Evolutionary conservation across 2,329 filamentous ascomycete genomes (phyloP).

Genomic region (Phoma herbarum): DNA sequence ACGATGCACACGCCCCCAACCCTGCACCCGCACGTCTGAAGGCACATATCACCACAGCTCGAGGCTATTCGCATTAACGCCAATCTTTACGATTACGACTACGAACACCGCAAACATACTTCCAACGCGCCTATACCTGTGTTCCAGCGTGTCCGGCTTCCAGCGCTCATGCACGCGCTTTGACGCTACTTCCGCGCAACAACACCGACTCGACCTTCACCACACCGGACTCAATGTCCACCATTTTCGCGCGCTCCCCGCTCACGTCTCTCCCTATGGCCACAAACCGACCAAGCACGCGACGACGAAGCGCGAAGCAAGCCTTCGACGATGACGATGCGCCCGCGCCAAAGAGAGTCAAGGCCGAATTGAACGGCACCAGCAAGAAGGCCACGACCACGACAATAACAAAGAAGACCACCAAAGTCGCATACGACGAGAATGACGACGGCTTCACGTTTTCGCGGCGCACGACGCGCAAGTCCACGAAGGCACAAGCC

Average conservation of each 20-base stretch:
- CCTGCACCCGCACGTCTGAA: constrained; percentile 38
- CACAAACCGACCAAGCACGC: constrained; percentile 54
- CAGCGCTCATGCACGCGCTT: constrained; percentile 50
- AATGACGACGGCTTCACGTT: constrained; percentile 60
- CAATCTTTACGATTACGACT: constrained; percentile 39
- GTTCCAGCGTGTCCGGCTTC: constrained; percentile 23
- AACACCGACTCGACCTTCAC: constrained; percentile 30
- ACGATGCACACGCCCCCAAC: constrained; percentile 34
- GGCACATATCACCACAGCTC: constrained; percentile 32
- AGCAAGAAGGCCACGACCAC: constrained; percentile 48
- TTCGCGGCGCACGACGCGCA: constrained; percentile 51
- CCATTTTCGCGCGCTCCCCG: constrained; percentile 51
- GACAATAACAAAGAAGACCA: constrained; percentile 47
- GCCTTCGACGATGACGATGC: constrained; percentile 57
- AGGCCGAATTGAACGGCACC: constrained; percentile 51
- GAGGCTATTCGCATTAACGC: constrained; percentile 46
- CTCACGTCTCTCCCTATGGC: constrained; percentile 60
- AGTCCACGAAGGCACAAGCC: constrained; percentile 49
- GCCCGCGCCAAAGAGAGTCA: constrained; percentile 54
- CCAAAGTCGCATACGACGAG: constrained; percentile 57
- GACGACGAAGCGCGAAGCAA: constrained; percentile 57
- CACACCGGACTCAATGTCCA: constrained; percentile 49
- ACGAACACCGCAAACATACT: constrained; percentile 23
- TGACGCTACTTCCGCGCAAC: constrained; percentile 31
- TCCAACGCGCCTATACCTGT: constrained; percentile 7